These are phyloP conservation scores for Nigrospora osmanthi DNA, from an alignment of 2,329 filamentous ascomycete species.

Conservation along the genomic window DNA sequence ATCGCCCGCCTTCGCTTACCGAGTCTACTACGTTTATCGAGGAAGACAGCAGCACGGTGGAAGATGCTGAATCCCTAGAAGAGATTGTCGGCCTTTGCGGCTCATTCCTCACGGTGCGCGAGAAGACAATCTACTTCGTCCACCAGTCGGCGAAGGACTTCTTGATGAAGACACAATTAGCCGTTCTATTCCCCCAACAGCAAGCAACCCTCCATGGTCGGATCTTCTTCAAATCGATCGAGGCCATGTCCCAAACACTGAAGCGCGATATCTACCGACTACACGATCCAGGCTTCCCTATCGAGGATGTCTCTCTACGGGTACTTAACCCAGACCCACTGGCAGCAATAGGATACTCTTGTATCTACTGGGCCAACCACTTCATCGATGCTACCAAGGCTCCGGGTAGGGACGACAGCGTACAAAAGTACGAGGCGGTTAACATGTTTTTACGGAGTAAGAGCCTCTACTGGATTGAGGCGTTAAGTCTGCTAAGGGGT, in stretches of 20 bases:
- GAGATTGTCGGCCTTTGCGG: conserved; percentile 21
- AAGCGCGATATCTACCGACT: conserved; percentile 26
- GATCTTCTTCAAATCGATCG: conserved; percentile 26
- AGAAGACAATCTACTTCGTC: conserved; percentile 23
- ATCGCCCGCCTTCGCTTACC: conserved; percentile 6
- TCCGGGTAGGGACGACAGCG: not conserved
- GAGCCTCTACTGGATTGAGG: not conserved
- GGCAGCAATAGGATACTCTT: conserved; percentile 18
- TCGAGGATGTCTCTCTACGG: conserved; percentile 11
- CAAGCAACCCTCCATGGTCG: conserved; percentile 13
- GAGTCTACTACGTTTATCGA: conserved; percentile 17
- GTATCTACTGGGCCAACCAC: conserved; percentile 26
- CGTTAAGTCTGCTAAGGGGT: not conserved
- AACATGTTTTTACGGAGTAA: not conserved
- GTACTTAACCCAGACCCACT: conserved; percentile 15
- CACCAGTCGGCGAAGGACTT: conserved; percentile 37
- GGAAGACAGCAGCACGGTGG: conserved; percentile 1
- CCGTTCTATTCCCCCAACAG: conserved; percentile 21
- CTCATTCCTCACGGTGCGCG: conserved; percentile 28
- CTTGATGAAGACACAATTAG: conserved; percentile 13
- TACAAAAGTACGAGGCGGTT: conserved; percentile 8
- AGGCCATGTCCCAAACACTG: conserved; percentile 19
- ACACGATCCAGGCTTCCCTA: conserved; percentile 8
- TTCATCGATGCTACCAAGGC: conserved; percentile 6
- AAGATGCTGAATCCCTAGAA: not conserved